phyloP scores from a whole-genome alignment of 768 basidiomycete species.

The Termitomyces sp. region DNA sequence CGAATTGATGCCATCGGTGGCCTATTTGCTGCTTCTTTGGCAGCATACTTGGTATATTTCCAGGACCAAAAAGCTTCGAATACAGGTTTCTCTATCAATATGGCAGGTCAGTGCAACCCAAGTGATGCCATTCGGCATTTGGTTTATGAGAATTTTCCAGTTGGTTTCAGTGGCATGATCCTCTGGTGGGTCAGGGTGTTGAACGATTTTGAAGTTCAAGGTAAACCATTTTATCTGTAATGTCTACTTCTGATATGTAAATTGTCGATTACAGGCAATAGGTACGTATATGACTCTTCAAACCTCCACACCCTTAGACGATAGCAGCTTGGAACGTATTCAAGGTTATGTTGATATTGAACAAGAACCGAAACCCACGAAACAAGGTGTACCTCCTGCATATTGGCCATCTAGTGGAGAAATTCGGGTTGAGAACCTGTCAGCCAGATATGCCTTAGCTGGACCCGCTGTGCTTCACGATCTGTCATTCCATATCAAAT shows the following conservation, averaged over 20 bases:
- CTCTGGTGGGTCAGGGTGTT: constrained; percentile 40
- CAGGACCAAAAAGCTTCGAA: constrained; percentile 34
- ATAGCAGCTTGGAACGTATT: constrained; percentile 58
- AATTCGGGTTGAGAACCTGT: constrained; percentile 47
- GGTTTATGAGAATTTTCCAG: constrained; percentile 13
- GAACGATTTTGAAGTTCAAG: constrained; percentile 41
- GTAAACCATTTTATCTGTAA: constrained; percentile 11
- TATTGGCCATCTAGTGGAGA: constrained; percentile 62
- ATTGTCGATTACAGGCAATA: constrained; percentile 27
- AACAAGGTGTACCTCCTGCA: constrained; percentile 49
- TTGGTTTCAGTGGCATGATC: constrained; percentile 52
- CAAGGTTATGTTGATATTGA: constrained; percentile 59
- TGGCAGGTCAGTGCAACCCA: constrained; percentile 31
- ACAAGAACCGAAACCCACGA: constrained; percentile 40
- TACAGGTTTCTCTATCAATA: constrained; percentile 49
- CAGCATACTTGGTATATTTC: constrained; percentile 48
- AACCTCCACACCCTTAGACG: not conserved
- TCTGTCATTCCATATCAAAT: constrained; percentile 44
- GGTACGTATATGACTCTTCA: constrained; percentile 19
- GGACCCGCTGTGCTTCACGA: constrained; percentile 52
- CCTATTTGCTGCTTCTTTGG: constrained; percentile 48
- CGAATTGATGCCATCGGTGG: constrained; percentile 55
- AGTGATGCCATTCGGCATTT: constrained; percentile 14
- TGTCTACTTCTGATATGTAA: constrained; percentile 20
- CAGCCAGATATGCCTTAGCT: constrained; percentile 49